A percentile compares a stretch with the other conserved stretches of the same genome.
Conservation (phyloP, 495 filamentous ascomycete species). For the Cercophora samala region DNA sequence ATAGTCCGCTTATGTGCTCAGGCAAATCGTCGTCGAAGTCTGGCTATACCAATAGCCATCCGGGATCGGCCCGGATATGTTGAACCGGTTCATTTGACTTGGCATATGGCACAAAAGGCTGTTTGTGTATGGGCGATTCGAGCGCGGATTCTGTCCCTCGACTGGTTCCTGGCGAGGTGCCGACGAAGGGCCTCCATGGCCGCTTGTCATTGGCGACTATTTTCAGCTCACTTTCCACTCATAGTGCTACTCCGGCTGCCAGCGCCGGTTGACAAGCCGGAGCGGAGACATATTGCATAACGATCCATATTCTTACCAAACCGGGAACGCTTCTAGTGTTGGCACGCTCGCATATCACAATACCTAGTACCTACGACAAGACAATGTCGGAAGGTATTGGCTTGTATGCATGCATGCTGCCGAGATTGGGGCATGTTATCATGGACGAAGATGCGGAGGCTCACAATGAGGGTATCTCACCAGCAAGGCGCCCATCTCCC, state of each 20-base stretch:
- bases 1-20: not conserved
- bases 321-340: not conserved
- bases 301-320: not conserved
- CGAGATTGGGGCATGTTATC: slow-evolving; percentile 17
- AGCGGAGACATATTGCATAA: slow-evolving; percentile 16
- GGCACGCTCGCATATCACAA: slow-evolving; percentile 4
- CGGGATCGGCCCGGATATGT: not conserved
- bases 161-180: not conserved
- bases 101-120: not conserved
- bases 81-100: not conserved
- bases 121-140: no score
- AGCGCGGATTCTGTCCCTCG: not conserved
- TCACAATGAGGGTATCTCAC: slow-evolving; percentile 1
- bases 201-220: slow-evolving; percentile 13
- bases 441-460: slow-evolving; percentile 10
- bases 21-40: not conserved
- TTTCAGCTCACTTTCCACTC: slow-evolving; percentile 15
- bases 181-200: slow-evolving; percentile 3
- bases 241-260: slow-evolving; percentile 17
- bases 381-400: slow-evolving; percentile 1
- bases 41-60: not conserved
- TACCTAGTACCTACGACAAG: not conserved
- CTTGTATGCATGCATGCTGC: slow-evolving; percentile 17
- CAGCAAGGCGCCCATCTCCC: not conserved
- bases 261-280: slow-evolving; percentile 18